Conservation (phyloP, 352 stramenopile genomes). For the Thraustochytrium sp. region DNA sequence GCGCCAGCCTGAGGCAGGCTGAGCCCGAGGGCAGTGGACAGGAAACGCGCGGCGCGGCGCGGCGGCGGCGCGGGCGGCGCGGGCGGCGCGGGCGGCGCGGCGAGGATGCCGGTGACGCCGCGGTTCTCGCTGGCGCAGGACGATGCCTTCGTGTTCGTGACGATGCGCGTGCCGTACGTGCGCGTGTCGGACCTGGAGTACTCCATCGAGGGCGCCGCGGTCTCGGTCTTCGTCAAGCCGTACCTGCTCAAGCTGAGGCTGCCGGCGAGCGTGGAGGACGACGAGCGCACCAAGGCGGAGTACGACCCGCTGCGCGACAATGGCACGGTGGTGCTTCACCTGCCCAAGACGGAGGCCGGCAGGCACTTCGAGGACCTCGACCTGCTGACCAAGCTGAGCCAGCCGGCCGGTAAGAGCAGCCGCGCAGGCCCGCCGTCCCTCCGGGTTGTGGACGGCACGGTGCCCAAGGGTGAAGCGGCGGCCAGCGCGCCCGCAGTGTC, state of each 20-base stretch:
- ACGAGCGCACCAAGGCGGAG: slow-evolving; percentile 74
- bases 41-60: background rate
- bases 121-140: slow-evolving; percentile 20
- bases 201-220: slow-evolving; percentile 74
- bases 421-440: no score
- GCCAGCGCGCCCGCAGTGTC: background rate
- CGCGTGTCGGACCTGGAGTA: slow-evolving; percentile 84
- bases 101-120: slow-evolving; percentile 34
- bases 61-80: no score
- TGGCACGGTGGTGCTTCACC: slow-evolving; percentile 80
- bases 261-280: slow-evolving; percentile 69
- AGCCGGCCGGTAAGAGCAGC: background rate
- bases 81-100: background rate
- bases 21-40: no score
- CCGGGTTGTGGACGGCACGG: background rate
- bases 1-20: no score
- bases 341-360: slow-evolving; percentile 76
- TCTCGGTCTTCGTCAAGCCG: slow-evolving; percentile 91
- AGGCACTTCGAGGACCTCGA: slow-evolving; percentile 83
- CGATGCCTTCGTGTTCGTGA: slow-evolving; percentile 26
- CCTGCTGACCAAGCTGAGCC: slow-evolving; percentile 76
- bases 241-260: slow-evolving; percentile 94
- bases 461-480: background rate
- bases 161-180: slow-evolving; percentile 58
- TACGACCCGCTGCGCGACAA: slow-evolving; percentile 81